Conservation (phyloP, 225 moss, liverwort and hornwort genomes). For the Marchantia paleacea region DNA sequence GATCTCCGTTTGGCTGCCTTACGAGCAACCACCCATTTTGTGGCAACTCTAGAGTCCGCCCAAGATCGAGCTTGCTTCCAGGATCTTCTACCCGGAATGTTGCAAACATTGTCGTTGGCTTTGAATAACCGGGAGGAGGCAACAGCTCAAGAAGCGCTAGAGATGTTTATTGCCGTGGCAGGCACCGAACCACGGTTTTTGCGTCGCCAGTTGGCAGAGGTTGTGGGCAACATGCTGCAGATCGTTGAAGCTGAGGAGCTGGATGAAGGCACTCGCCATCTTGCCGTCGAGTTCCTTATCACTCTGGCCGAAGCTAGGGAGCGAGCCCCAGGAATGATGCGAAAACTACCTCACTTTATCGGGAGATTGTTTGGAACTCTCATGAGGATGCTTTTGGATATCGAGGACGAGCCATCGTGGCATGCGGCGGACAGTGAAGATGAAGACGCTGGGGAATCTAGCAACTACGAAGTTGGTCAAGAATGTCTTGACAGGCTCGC, state of each 20-base stretch:
- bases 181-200: constrained; percentile 96
- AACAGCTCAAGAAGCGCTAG: constrained; percentile 91
- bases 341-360: constrained; percentile 80
- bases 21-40: constrained; percentile 97
- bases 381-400: constrained; percentile 91
- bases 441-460: constrained; percentile 80
- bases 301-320: constrained; percentile 92
- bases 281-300: constrained; percentile 93
- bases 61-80: constrained; percentile 94
- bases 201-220: constrained; percentile 84
- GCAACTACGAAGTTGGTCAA: constrained; percentile 97
- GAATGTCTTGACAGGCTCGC: constrained; percentile 91
- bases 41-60: constrained; percentile 83
- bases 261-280: constrained; percentile 91
- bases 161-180: constrained; percentile 96
- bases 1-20: constrained; percentile 94
- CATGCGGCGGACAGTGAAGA: constrained; percentile 92
- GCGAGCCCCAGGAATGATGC: constrained; percentile 98
- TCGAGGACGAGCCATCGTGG: constrained; percentile 87
- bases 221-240: constrained; percentile 95
- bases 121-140: constrained; percentile 86
- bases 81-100: constrained; percentile 93
- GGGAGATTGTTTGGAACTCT: constrained; percentile 74
- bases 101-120: constrained; percentile 90
- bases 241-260: constrained; percentile 85